Evolutionary conservation across 805 yeast species (phyloP), one percentile per base, ranked within the genome.

Genomic region (Ogataea trehaloabstinens): DNA sequence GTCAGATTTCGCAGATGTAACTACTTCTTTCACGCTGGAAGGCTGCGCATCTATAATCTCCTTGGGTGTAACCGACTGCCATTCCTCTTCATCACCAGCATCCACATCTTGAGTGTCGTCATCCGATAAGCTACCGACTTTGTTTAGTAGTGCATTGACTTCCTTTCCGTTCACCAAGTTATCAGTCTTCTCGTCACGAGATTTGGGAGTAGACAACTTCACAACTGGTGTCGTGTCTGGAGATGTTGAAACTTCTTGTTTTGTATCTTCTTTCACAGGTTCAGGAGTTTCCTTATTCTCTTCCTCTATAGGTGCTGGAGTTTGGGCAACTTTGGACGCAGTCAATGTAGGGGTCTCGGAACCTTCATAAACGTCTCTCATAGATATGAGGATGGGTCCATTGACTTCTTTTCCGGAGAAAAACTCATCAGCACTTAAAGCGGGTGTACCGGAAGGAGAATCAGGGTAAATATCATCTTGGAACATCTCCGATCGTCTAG

Each of bases 401-500:
- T 78, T 78, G n/a, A 82, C 82, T 19, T 73, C 72, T 58, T 87
- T 82, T 24, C 98, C 98, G 16, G 63, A 63, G 40, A 80, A 73
- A 83, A 88, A 93, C 49, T 89, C 96, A 2, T 68, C 76, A 2
- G 95, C 87, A 12, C 81, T 60, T 41, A 88, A 60, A 0, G 97
- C 95, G 4, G 97, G 82, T 53, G 76, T 72, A 28, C 70, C 74
- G 4, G 96, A 80, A 19, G 95, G 93, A 19, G 91, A 85, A 63
- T 85, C 95, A 4, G 97, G 96, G 58, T 82, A 93, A 35, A 93
- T 87, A 53, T 90, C 98, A 31, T 75, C 83, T 64, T 93, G 96
- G 71, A 93, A 91, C 53, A 81, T 80, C 56, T 93, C 98, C 4
- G 95, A 77, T 61, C 89, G 84, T 71, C 98, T 80, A 49, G 99